A percentile compares a stretch with the other conserved stretches of the same genome.
These are phyloP conservation scores for Cercophora scortea DNA, from an alignment of 495 filamentous ascomycete genomes.

Conservation along the genomic window DNA sequence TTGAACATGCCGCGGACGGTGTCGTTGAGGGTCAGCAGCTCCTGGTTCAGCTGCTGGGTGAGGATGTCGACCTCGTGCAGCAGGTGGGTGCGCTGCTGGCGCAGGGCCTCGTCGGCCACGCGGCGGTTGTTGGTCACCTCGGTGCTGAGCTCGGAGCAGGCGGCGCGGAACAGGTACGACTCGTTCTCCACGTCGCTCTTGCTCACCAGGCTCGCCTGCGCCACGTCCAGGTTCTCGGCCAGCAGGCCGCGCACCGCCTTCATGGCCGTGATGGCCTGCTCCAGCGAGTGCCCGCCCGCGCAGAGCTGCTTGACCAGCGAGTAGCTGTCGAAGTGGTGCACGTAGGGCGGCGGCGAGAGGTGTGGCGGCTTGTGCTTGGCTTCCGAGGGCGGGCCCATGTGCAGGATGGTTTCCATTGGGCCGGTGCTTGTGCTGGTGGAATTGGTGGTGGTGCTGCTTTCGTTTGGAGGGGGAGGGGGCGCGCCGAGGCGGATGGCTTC, in stretches of 20 bases:
- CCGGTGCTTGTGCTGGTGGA: constrained; percentile 18
- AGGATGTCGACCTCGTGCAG: constrained; percentile 94
- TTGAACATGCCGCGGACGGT: constrained; percentile 93
- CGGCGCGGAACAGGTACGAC: constrained; percentile 87
- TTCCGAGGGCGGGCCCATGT: constrained; percentile 38
- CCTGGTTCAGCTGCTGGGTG: constrained; percentile 72
- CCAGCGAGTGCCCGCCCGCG: constrained; percentile 55
- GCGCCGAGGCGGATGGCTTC: too few relatives aligned
- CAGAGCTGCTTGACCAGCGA: constrained; percentile 71
- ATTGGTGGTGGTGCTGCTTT: neutral
- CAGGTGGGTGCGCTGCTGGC: constrained; percentile 72
- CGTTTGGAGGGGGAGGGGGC: neutral
- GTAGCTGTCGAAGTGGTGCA: constrained; percentile 96
- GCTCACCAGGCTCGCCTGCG: constrained; percentile 64
- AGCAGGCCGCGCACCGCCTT: constrained; percentile 74
- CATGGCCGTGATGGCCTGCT: constrained; percentile 74
- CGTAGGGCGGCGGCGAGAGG: constrained; percentile 67
- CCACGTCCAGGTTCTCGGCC: constrained; percentile 69
- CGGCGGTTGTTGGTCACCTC: constrained; percentile 59
- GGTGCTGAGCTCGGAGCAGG: constrained; percentile 83
- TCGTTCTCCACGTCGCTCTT: constrained; percentile 82
- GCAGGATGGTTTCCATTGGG: constrained; percentile 59
- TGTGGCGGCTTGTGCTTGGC: constrained; percentile 35
- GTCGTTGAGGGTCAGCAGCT: constrained; percentile 72
- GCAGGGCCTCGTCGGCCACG: constrained; percentile 59